phyloP scores from a whole-genome alignment of 768 basidiomycete species.

The Termitomyces titanicus region DNA sequence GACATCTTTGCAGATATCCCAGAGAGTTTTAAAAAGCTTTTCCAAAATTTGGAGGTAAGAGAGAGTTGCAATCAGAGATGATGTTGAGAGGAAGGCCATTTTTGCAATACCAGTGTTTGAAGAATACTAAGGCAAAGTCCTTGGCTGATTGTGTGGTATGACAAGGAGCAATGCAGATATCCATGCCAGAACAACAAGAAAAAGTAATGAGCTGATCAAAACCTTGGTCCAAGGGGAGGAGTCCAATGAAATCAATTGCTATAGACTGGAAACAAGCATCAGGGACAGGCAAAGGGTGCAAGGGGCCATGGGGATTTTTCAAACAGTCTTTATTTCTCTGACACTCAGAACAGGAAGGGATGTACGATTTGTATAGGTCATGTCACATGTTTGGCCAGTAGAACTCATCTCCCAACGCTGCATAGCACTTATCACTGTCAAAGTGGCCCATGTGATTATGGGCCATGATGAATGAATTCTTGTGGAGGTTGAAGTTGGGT shows the following conservation, averaged over 20 bases:
- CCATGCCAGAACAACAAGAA: slow-evolving; percentile 12
- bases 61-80: slow-evolving; percentile 11
- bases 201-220: background rate
- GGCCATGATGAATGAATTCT: no score
- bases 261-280: background rate
- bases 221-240: background rate
- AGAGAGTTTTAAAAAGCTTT: slow-evolving; percentile 10
- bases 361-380: background rate
- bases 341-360: slow-evolving; percentile 1
- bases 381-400: slow-evolving; percentile 32
- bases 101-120: slow-evolving; percentile 29
- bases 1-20: slow-evolving; percentile 25
- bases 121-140: slow-evolving; percentile 19
- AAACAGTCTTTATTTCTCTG: background rate
- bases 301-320: background rate
- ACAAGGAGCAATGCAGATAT: slow-evolving; percentile 16
- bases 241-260: background rate
- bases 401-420: slow-evolving; percentile 15
- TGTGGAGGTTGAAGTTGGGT: no score
- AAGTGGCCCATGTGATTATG: no score
- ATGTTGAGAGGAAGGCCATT: slow-evolving; percentile 28
- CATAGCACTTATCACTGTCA: slow-evolving; percentile 12
- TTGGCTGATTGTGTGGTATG: slow-evolving; percentile 9
- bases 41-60: slow-evolving; percentile 31
- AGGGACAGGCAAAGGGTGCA: background rate